These are phyloP conservation scores for Aspergillus conjunctus DNA, from an alignment of 495 filamentous ascomycete genomes.

Conservation along the genomic window DNA sequence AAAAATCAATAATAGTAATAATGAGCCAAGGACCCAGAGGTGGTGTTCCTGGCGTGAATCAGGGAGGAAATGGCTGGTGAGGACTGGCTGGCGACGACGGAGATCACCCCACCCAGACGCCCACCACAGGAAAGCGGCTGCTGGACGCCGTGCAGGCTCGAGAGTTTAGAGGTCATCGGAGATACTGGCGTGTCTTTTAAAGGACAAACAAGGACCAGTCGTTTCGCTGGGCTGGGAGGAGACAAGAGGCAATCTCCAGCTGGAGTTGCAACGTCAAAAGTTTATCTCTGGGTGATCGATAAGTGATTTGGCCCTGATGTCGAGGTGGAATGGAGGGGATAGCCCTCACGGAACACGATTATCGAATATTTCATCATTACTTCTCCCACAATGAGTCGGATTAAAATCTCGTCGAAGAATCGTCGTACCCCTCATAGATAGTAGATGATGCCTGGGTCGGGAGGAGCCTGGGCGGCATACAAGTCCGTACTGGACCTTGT, in stretches of 20 bases:
- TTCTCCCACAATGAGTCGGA: background rate
- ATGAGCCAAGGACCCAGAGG: conserved; percentile 30
- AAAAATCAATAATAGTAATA: conserved; percentile 15
- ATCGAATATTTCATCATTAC: no score
- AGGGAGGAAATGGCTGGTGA: conserved; percentile 32
- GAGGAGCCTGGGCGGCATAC: conserved; percentile 2
- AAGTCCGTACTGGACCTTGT: conserved; percentile 1
- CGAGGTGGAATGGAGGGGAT: background rate
- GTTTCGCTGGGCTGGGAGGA: conserved; percentile 13
- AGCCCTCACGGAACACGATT: no score
- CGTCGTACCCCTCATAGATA: conserved; percentile 11
- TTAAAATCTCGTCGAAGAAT: background rate
- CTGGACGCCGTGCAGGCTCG: conserved; percentile 23
- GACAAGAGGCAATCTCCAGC: conserved; percentile 17
- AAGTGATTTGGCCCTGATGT: no score
- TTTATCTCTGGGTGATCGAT: conserved; percentile 10
- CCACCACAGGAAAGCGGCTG: conserved; percentile 29
- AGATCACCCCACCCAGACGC: conserved; percentile 32
- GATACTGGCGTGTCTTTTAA: conserved; percentile 7
- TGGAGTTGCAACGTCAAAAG: conserved; percentile 22
- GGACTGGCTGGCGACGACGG: conserved; percentile 29
- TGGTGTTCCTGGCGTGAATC: conserved; percentile 35
- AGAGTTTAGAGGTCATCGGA: conserved; percentile 19
- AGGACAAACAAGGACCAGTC: conserved; percentile 23
- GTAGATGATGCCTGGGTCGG: conserved; percentile 2